Evolutionary conservation across 345 rosid genomes (phyloP), one percentile per base, ranked within the genome.

Genomic region (Euphorbia pulcherrima): DNA sequence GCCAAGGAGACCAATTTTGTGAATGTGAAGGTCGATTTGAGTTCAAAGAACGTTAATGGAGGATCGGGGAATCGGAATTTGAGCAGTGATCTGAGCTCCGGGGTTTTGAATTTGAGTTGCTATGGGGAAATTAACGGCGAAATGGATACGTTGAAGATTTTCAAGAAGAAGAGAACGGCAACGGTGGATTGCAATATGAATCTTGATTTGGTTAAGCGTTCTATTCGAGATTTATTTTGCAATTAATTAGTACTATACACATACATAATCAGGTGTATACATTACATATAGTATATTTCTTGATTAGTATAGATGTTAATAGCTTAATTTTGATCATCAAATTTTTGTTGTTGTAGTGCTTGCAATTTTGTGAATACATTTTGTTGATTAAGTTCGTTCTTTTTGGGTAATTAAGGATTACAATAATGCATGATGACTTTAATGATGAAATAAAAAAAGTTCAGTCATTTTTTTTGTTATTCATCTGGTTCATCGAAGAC

Each of bases 111-210:
- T 37, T 63, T 87, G 44, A 83, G 21, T 1, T 73, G 77, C 63
- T 56, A 72, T 35, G 90, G 75, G 2, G 57, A 72, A 64, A 6
- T 89, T 62, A 70, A 59, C 16, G 96, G 96, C 20, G 75, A 29
- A 27, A 78, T 87, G 13, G 64, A 65, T 21, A 50, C 81, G 68
- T 6, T 81, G 53, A 41, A 69, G 27, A 40, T 56, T 8, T 21
- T 81, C 21, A 65, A 68, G 84, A 77, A 68, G 73, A 74, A 44
- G 47, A 83, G 29, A 61, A 70, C 64, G 26, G 71, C 84, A 11
- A 72, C 73, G 50, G 18, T 86, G 85, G 74, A 44, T 77, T 86
- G 88, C 44, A 65, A 67, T 33, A 68, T 84, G 73, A 71, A 17
- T 51, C 72, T 84, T 20, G 60, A 80, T 54, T 65, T 84, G 35